These are phyloP conservation scores for Haplosporangium sp. DNA, from an alignment of 371 early-diverging fungal genomes.

Conservation along the genomic window DNA sequence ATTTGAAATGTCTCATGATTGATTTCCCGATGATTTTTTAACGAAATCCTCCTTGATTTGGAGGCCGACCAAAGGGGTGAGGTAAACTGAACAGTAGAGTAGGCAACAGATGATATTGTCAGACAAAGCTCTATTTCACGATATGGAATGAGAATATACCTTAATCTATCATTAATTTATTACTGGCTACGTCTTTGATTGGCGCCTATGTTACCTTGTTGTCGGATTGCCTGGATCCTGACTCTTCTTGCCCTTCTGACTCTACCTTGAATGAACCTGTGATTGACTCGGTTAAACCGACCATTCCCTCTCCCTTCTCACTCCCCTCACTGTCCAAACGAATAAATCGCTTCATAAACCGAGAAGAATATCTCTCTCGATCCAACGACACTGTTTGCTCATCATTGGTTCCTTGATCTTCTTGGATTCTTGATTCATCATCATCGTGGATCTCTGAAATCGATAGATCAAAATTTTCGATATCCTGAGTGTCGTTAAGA, in stretches of 20 bases:
- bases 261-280: neutral
- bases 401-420: neutral
- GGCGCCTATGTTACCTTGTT: slow-evolving; percentile 41
- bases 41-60: slow-evolving; percentile 18
- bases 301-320: neutral
- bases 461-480: slow-evolving; percentile 10
- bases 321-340: neutral
- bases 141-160: neutral
- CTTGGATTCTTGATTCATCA: neutral
- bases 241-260: neutral
- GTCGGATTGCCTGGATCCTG: slow-evolving; percentile 9
- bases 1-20: neutral
- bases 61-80: slow-evolving; percentile 45
- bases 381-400: slow-evolving; percentile 7
- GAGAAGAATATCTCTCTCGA: slow-evolving; percentile 31
- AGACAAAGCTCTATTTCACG: neutral
- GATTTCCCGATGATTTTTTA: slow-evolving; percentile 1
- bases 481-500: slow-evolving; percentile 22
- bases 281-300: neutral
- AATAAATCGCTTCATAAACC: slow-evolving; percentile 32
- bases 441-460: neutral
- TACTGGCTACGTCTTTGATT: neutral
- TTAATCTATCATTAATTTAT: slow-evolving; percentile 4
- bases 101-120: neutral
- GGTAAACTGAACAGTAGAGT: slow-evolving; percentile 4